Base-by-base conservation (phyloP, 2,329 filamentous ascomycete species). In the Emmonsiellopsis sp. region DNA sequence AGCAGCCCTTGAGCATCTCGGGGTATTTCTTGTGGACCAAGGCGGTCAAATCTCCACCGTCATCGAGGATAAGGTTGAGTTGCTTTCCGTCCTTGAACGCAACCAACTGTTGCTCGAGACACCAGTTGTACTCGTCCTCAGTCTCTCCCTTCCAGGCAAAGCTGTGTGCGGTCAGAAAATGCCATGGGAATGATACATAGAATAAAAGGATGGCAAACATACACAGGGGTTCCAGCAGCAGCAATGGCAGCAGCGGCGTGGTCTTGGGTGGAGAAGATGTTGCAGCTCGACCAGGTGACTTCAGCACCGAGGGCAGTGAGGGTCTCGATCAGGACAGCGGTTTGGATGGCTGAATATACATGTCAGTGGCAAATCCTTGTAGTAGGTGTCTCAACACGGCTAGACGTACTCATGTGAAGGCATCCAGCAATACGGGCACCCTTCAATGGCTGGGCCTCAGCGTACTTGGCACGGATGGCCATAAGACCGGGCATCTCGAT, bases 81-180 rank as follows among this genome's bases (percentile, higher is more conserved):
- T 85, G 85, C 83, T 95, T 85, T 82, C 83, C 86, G 69, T 95
- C 90, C 80, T 95, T 95, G 87, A 98, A 98, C 72, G 93, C 86
- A 61, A 81, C 74, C 68, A 98, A 86, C 81, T 97, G 93, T 83
- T 98, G 93, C 82, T 97, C 92, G 69, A 97, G 80, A 77, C 93
- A 98, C 93, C 93, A 97, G 76, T 95, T 83, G 84, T 97, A 98
- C 81, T 97, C 93, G 79, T 97, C 93, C 78, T 98, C 93, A 65
- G 92, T 95, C 88, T 98, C 93, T 69, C 91, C 83, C 76, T 86
- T 86, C 83, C 83, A 86, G 65, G 83, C 83, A 68, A 86, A 86
- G 66, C 75, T 77, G 56, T 48, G 37, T 13, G 21, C 14, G 8
- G 36, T 49, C 7, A 49, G 47, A 14, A 17, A 3, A 4, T 14